Evolutionary conservation across 345 rosid genomes (phyloP).

Genomic region (Lepidium sativum): DNA sequence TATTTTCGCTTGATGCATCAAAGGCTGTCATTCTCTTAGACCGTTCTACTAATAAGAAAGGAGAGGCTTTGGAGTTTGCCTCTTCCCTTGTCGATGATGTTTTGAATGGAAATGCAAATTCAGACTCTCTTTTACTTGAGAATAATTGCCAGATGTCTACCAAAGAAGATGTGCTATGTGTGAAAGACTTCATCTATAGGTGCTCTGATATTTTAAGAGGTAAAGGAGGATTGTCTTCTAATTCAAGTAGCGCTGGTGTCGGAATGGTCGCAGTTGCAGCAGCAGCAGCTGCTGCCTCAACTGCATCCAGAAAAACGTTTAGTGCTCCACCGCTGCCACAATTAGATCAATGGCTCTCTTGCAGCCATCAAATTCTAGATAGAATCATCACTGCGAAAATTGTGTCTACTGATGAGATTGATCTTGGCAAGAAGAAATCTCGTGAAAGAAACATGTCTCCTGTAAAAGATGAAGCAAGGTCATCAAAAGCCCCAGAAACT

Average conservation of each 20-base stretch:
- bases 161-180: constrained; percentile 52
- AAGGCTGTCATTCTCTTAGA: constrained; percentile 66
- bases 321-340: constrained; percentile 57
- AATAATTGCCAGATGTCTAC: constrained; percentile 43
- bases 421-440: constrained; percentile 43
- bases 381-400: constrained; percentile 53
- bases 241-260: constrained; percentile 49
- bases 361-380: constrained; percentile 44
- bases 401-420: constrained; percentile 39
- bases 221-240: constrained; percentile 52
- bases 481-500: constrained; percentile 39
- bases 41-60: constrained; percentile 34
- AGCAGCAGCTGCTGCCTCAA: constrained; percentile 83
- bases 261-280: constrained; percentile 91
- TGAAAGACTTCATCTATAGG: constrained; percentile 66
- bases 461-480: constrained; percentile 37
- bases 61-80: constrained; percentile 67
- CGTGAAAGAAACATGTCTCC: constrained; percentile 39
- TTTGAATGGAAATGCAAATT: constrained; percentile 59
- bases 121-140: constrained; percentile 73
- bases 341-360: constrained; percentile 56
- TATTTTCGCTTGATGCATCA: constrained; percentile 73
- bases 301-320: constrained; percentile 50
- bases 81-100: constrained; percentile 64
- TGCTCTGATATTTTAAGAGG: constrained; percentile 76